Base-by-base conservation (phyloP, 805 yeast genomes). In the Metschnikowia amazonensis region DNA sequence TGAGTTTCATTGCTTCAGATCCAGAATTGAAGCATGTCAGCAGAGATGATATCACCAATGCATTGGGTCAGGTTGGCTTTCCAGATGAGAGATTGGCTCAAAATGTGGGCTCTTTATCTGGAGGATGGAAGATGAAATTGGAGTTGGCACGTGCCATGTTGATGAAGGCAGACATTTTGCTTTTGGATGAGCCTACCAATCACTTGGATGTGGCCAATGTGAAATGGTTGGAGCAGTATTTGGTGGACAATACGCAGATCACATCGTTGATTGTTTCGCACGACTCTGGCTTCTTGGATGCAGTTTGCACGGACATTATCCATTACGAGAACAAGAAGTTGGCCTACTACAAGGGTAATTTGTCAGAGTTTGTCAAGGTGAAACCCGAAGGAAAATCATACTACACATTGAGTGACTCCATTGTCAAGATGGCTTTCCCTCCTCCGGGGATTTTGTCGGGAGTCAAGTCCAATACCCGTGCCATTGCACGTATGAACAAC, bases 41-140 rank as follows among this genome's bases (percentile, higher is more conserved):
- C 14, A 76, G 73, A 48, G 84, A 79, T 6, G 92, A 85, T 45
- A 88, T 92, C 61, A 67, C 95, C 13, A 62, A 60, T 1, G 97
- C 96, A 23, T 76, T 92, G 49, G 81, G 72, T 37, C 80, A 80
- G 42, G 98, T 92, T 66, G 98, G 98, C 2, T 92, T 92, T 67
- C 84, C 94, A 55, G 94, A 85, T 46, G 92, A 84, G 62, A 82
- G 97, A 73, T 80, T 95, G 65, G 78, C 79, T 25, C 97, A 90
- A 70, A 79, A 87, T 38, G 97, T 94, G 47, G 97, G 97, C 32
- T 87, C 97, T 1, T 74, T 92, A 48, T 88, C 97, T 36, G 99
- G 99, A 69, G 99, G 99, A 67, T 92, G 99, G 99, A 94, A 94
- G 72, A 92, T 92, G 99, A 92, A 92, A 72, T 79, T 92, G 57